These are phyloP conservation scores for Aspergillus homomorphus DNA, from an alignment of 495 filamentous ascomycete genomes.

Conservation along the genomic window DNA sequence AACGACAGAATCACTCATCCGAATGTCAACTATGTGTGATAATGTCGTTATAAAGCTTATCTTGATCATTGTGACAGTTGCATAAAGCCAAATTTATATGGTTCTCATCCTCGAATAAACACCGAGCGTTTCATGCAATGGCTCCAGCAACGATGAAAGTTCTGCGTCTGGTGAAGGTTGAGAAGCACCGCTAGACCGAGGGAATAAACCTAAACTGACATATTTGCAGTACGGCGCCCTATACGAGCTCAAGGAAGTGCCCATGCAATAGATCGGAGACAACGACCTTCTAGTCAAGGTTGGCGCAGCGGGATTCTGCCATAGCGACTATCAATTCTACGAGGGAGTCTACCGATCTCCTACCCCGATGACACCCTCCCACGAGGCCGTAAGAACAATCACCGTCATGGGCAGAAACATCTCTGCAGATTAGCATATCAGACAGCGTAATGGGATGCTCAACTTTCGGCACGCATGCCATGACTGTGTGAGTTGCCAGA, in stretches of 20 bases:
- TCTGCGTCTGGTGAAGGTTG: not conserved
- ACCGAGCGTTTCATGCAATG: too few relatives aligned
- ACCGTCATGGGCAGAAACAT: slow-evolving; percentile 36
- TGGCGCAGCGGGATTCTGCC: slow-evolving; percentile 56
- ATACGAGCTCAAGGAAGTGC: slow-evolving; percentile 47
- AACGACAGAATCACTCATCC: too few relatives aligned
- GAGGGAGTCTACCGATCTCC: slow-evolving; percentile 38
- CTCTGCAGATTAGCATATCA: slow-evolving; percentile 1
- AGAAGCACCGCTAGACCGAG: not conserved
- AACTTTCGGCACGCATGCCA: slow-evolving; percentile 15
- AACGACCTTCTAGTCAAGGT: slow-evolving; percentile 58
- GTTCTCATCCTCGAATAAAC: too few relatives aligned
- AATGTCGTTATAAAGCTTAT: too few relatives aligned
- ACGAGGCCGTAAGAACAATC: slow-evolving; percentile 57
- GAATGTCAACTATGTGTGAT: too few relatives aligned
- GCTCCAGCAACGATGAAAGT: not conserved
- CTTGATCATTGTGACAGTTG: too few relatives aligned
- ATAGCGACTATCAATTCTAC: slow-evolving; percentile 56
- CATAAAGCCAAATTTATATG: too few relatives aligned
- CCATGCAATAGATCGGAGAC: slow-evolving; percentile 41
- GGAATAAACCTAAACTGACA: not conserved
- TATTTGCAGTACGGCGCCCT: slow-evolving; percentile 43
- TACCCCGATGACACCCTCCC: slow-evolving; percentile 51
- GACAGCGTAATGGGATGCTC: slow-evolving; percentile 11
- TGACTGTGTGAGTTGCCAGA: not conserved